Conservation (phyloP, 192 early-diverging fungal genomes). For the Phycomyces nitens region DNA sequence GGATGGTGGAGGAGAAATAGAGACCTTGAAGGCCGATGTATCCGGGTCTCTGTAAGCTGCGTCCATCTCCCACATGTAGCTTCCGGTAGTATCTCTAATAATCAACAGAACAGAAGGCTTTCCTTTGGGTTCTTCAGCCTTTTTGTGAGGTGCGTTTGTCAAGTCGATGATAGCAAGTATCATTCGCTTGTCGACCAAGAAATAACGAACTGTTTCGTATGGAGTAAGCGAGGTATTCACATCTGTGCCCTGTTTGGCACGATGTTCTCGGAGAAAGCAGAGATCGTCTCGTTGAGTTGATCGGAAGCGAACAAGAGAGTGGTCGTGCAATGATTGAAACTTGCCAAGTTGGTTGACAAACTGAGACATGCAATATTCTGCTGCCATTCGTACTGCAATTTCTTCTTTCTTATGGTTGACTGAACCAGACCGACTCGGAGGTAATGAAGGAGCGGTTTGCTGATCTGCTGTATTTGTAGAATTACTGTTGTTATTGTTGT, state of each 20-base stretch:
- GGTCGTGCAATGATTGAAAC: constrained; percentile 64
- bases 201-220: constrained; percentile 58
- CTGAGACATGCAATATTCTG: constrained; percentile 68
- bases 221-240: constrained; percentile 8
- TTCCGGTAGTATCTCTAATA: constrained; percentile 67
- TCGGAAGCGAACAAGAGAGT: constrained; percentile 55
- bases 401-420: constrained; percentile 39
- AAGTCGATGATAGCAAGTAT: constrained; percentile 67
- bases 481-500: constrained; percentile 1
- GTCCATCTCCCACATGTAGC: constrained; percentile 62
- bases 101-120: constrained; percentile 54
- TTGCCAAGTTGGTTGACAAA: constrained; percentile 69
- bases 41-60: constrained; percentile 46
- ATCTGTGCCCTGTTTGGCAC: background rate
- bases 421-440: background rate
- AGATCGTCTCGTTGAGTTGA: constrained; percentile 68
- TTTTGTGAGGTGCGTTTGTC: background rate
- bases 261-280: background rate
- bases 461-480: background rate
- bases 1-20: background rate
- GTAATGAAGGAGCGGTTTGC: background rate
- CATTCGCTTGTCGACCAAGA: constrained; percentile 61
- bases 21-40: background rate
- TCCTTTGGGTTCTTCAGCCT: constrained; percentile 2
- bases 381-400: constrained; percentile 63